Evolutionary conservation across 352 stramenopile genomes (phyloP).

Genomic region (Phytophthora palmivora): DNA sequence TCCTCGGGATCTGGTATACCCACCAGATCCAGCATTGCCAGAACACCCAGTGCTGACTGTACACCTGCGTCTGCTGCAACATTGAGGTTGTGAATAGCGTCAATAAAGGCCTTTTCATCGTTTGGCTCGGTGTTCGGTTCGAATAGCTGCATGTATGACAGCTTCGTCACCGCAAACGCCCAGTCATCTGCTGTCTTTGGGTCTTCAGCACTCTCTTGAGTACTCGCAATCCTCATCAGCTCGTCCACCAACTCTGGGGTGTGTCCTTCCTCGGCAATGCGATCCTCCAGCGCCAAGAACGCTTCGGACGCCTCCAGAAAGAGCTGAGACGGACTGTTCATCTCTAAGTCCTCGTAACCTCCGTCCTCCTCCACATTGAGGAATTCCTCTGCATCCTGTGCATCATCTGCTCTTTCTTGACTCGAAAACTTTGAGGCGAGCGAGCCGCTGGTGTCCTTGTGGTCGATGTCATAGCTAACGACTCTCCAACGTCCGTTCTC

Average conservation of each 20-base stretch:
- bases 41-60: conserved; percentile 42
- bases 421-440: background rate
- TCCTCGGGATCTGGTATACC: conserved; percentile 43
- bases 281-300: conserved; percentile 63
- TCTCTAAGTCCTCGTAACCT: conserved; percentile 11
- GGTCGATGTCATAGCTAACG: conserved; percentile 8
- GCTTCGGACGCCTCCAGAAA: conserved; percentile 47
- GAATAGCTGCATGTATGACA: conserved; percentile 74
- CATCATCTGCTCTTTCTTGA: conserved; percentile 1
- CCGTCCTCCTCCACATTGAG: conserved; percentile 11
- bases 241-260: conserved; percentile 45
- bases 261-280: conserved; percentile 53
- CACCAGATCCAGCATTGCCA: conserved; percentile 69
- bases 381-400: conserved; percentile 2
- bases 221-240: conserved; percentile 34
- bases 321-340: conserved; percentile 10
- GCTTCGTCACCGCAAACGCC: conserved; percentile 56
- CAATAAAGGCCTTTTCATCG: conserved; percentile 39
- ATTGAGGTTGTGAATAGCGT: conserved; percentile 53
- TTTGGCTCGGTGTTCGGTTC: conserved; percentile 31
- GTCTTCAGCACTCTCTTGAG: conserved; percentile 1
- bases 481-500: conserved; percentile 22
- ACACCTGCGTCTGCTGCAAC: conserved; percentile 54
- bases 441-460: background rate
- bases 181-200: conserved; percentile 45